Evolutionary conservation across 345 rosid species (phyloP).

Genomic region (Boechera stricta): DNA sequence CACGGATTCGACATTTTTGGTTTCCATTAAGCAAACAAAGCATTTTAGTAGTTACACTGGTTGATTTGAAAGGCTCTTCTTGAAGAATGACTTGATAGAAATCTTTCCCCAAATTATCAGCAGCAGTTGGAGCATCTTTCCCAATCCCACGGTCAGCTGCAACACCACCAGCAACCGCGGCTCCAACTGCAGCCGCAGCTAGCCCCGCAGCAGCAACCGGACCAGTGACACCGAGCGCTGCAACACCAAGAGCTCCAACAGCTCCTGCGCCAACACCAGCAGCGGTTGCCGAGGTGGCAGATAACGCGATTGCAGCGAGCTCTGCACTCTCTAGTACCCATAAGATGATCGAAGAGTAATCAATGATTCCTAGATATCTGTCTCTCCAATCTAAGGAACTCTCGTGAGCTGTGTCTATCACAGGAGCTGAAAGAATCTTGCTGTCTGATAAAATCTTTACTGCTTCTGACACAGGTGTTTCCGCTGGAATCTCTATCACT

Average conservation of each 20-base stretch:
- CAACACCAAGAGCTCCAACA: constrained; percentile 76
- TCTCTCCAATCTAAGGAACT: constrained; percentile 70
- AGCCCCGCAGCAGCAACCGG: constrained; percentile 74
- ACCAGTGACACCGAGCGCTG: constrained; percentile 72
- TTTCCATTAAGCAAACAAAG: not conserved
- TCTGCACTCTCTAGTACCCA: constrained; percentile 90
- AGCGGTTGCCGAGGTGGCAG: constrained; percentile 73
- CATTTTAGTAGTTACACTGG: constrained; percentile 50
- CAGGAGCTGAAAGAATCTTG: constrained; percentile 89
- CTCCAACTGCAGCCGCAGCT: constrained; percentile 81
- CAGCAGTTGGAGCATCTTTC: constrained; percentile 75
- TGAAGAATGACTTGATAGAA: constrained; percentile 74
- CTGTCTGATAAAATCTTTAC: constrained; percentile 71
- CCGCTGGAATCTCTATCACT: constrained; percentile 86
- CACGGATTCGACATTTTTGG: no score
- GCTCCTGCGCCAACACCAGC: constrained; percentile 85
- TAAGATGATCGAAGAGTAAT: constrained; percentile 73
- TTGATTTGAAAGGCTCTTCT: constrained; percentile 91
- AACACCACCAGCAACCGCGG: constrained; percentile 79
- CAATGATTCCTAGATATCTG: constrained; percentile 76
- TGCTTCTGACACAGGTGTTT: constrained; percentile 69
- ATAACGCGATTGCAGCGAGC: constrained; percentile 71
- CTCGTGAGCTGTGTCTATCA: constrained; percentile 56
- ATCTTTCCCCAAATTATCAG: constrained; percentile 69
- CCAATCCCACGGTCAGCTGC: constrained; percentile 69